Conservation (phyloP, 139 green algal genomes). For the Chlamydomonas applanata region DNA sequence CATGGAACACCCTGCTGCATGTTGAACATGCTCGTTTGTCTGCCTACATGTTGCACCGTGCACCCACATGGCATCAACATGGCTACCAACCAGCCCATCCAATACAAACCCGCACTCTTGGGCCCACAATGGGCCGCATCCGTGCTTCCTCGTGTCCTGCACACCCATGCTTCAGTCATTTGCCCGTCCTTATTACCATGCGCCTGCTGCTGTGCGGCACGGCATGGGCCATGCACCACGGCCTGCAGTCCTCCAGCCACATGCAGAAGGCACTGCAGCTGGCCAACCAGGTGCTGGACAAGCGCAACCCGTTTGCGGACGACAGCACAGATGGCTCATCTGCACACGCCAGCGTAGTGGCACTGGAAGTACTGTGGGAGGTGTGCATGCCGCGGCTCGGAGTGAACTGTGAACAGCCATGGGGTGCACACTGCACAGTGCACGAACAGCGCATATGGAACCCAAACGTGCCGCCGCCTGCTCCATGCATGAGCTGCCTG, state of each 20-base stretch:
- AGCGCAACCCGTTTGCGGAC: slow-evolving; percentile 11
- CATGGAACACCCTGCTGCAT: too few species aligned
- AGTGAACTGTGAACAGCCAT: too few species aligned
- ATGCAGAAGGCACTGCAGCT: slow-evolving; percentile 8
- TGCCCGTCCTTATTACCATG: too few species aligned
- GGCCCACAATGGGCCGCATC: too few species aligned
- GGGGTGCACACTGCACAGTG: too few species aligned
- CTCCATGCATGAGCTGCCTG: too few species aligned
- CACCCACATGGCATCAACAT: not conserved
- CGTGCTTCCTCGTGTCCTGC: too few species aligned
- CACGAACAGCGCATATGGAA: too few species aligned
- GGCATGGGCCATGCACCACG: not conserved
- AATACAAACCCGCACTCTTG: too few species aligned
- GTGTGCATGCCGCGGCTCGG: not conserved
- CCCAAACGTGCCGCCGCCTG: too few species aligned
- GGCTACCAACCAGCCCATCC: not conserved
- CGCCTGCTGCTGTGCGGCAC: too few species aligned
- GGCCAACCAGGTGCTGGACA: slow-evolving; percentile 9
- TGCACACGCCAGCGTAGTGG: slow-evolving; percentile 15
- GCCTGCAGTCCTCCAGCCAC: not conserved
- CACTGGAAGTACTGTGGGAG: slow-evolving; percentile 30
- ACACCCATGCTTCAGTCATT: too few species aligned
- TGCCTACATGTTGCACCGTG: not conserved
- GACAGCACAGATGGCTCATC: not conserved
- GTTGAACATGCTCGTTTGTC: not conserved